These are phyloP conservation scores for Phytopythium chamaehyphon DNA, from an alignment of 352 stramenopile genomes.

Conservation along the genomic window DNA sequence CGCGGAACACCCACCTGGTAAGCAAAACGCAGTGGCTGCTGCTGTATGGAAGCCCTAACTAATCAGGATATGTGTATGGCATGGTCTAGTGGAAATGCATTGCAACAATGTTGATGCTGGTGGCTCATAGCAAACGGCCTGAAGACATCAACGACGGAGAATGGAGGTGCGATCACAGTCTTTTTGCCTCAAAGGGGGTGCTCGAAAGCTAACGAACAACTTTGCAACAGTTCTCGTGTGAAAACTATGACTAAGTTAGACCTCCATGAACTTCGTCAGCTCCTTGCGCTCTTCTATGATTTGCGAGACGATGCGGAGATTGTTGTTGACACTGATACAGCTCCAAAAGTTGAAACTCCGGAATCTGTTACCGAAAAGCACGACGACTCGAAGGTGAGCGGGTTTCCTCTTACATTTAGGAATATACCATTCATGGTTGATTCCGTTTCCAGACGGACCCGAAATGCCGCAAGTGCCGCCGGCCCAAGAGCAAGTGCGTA, in stretches of 20 bases:
- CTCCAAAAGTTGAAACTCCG: not conserved
- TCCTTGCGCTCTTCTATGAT: conserved; percentile 66
- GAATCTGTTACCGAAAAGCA: not conserved
- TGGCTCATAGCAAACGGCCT: conserved; percentile 46
- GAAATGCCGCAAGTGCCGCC: conserved; percentile 75
- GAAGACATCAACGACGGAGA: conserved; percentile 32
- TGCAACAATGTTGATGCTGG: conserved; percentile 57
- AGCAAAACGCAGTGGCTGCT: not conserved
- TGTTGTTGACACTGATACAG: conserved; percentile 47
- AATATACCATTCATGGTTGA: too few relatives aligned
- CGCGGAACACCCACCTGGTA: conserved; percentile 56
- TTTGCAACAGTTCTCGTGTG: conserved; percentile 22
- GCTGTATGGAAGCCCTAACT: too few relatives aligned
- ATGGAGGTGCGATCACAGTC: conserved; percentile 28
- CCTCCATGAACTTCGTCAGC: conserved; percentile 48
- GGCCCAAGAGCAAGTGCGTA: conserved; percentile 52
- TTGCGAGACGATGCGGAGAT: conserved; percentile 55
- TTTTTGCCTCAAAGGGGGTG: not conserved
- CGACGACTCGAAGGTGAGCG: not conserved
- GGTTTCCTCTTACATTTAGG: too few relatives aligned
- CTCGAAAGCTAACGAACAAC: too few relatives aligned
- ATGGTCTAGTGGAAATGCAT: conserved; percentile 70
- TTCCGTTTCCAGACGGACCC: conserved; percentile 8
- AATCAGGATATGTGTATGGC: not conserved
- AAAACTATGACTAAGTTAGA: conserved; percentile 61